A percentile compares a stretch with the other conserved stretches of the same genome.
phyloP scores from a whole-genome alignment of 1,139 yeast species.

The Zygosaccharomyces sapae region DNA sequence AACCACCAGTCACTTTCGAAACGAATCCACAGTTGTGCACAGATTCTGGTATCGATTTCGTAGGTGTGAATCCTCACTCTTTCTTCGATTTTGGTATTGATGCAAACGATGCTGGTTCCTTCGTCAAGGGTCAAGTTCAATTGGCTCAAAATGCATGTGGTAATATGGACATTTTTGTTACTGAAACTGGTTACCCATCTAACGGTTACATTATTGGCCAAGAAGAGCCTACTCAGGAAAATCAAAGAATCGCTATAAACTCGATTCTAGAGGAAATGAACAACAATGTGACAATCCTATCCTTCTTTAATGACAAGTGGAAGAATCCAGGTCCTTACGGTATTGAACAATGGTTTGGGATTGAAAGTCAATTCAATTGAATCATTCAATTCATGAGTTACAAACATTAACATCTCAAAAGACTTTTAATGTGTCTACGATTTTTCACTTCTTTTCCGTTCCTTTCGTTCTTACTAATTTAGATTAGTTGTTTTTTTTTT shows the following conservation, averaged over 20 bases:
- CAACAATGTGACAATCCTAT: constrained; percentile 63
- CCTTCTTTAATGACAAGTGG: constrained; percentile 81
- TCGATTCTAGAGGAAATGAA: constrained; percentile 51
- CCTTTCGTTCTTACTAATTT: neutral
- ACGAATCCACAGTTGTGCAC: constrained; percentile 65
- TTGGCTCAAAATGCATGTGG: constrained; percentile 53
- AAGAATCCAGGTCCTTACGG: constrained; percentile 79
- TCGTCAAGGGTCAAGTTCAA: constrained; percentile 57
- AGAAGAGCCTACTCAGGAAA: constrained; percentile 64
- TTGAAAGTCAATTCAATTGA: constrained; percentile 21
- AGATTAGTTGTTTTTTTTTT: neutral
- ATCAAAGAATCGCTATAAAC: constrained; percentile 67
- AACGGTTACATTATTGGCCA: constrained; percentile 65
- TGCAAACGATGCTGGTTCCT: constrained; percentile 68
- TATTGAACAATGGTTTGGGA: constrained; percentile 84
- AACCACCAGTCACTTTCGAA: constrained; percentile 75
- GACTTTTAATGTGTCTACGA: constrained; percentile 3
- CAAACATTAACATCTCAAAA: neutral
- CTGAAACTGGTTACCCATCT: constrained; percentile 91
- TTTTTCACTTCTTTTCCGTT: neutral
- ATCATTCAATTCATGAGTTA: neutral
- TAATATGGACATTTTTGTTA: constrained; percentile 48
- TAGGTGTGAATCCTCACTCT: constrained; percentile 83
- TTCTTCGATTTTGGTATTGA: constrained; percentile 63
- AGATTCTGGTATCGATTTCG: constrained; percentile 63